Percentiles rank a stretch among this genome's conserved stretches.
Evolutionary conservation across 2,329 filamentous ascomycete genomes (phyloP).

Genomic region (Colletotrichum ledebouriae): DNA sequence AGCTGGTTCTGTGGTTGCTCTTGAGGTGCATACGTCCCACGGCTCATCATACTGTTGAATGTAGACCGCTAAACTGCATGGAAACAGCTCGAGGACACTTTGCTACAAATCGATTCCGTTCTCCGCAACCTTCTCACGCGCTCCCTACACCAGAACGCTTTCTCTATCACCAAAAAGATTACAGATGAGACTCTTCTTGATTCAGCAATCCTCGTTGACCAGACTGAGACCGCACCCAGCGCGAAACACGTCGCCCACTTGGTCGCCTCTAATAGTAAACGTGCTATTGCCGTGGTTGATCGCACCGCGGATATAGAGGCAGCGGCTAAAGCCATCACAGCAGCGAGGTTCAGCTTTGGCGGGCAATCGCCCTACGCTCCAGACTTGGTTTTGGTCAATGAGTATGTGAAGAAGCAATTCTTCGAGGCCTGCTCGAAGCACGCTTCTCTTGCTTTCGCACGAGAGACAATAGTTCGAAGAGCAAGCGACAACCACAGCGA

Average conservation of each 20-base stretch:
- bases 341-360: constrained; percentile 66
- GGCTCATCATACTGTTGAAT: constrained; percentile 24
- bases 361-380: constrained; percentile 72
- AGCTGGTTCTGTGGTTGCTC: constrained; percentile 48
- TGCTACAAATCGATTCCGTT: constrained; percentile 31
- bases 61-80: constrained; percentile 3
- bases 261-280: constrained; percentile 43
- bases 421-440: constrained; percentile 51
- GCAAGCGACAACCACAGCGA: constrained; percentile 44
- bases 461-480: constrained; percentile 41
- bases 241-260: constrained; percentile 31
- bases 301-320: constrained; percentile 66
- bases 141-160: constrained; percentile 32
- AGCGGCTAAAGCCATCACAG: constrained; percentile 66
- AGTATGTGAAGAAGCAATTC: constrained; percentile 69
- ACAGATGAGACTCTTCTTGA: constrained; percentile 23
- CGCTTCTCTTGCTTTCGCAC: constrained; percentile 52
- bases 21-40: constrained; percentile 44
- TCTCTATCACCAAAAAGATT: constrained; percentile 35
- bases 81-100: constrained; percentile 33
- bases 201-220: constrained; percentile 34
- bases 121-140: constrained; percentile 29
- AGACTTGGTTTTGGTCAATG: constrained; percentile 74
- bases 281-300: constrained; percentile 70
- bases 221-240: constrained; percentile 10